Base-by-base conservation (phyloP, 345 rosid genomes). In the Hibiscus syriacus region DNA sequence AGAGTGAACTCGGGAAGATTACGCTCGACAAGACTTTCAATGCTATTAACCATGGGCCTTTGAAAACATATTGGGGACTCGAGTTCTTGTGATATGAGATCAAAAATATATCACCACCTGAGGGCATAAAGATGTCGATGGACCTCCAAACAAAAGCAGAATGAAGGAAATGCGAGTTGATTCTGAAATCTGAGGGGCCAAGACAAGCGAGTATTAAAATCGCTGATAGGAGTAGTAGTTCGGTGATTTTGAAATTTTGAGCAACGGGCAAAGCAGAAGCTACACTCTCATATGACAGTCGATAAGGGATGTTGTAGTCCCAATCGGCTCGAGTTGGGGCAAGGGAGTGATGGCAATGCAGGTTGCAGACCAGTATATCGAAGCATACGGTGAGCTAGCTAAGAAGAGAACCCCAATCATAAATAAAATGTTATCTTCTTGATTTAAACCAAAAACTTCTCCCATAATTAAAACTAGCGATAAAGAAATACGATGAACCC, bases 1-100 rank as follows among this genome's bases (percentile, higher is more conserved):
- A 45, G 9, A 66, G 45, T 27, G 41, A 66, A 55, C 69, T 66
- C 0, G 45, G 69, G 7, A 50, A 66, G 39, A 66, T 66, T 43
- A 49, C 27, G 2, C 46, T 66, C 4, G 45, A 32, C 30, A 32
- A 30, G 59, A 66, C 29, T 10, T 66, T 50, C 9, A 55, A 26
- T 64, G 67, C 67, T 23, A 64, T 64, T 3, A 46, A 64, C 16
- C 0, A 45, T 30, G 11, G 30, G 29, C 29, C n/a, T 7, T 38
- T 61, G 66, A n/a, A n/a, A n/a, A n/a, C n/a, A n/a, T n/a, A n/a
- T n/a, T n/a, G n/a, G 39, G 67, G 67, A 8, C 3, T 45, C 0
- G 55, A n/a, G 54, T 64, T 38, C 17, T 25, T 45, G 12, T 6
- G 14, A 1, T 45, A 64, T 3, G 20, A 63, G 22, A 63, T 63